Evolutionary conservation across 108 stramenopile species (phyloP).

Genomic region (Licmophora abbreviata): DNA sequence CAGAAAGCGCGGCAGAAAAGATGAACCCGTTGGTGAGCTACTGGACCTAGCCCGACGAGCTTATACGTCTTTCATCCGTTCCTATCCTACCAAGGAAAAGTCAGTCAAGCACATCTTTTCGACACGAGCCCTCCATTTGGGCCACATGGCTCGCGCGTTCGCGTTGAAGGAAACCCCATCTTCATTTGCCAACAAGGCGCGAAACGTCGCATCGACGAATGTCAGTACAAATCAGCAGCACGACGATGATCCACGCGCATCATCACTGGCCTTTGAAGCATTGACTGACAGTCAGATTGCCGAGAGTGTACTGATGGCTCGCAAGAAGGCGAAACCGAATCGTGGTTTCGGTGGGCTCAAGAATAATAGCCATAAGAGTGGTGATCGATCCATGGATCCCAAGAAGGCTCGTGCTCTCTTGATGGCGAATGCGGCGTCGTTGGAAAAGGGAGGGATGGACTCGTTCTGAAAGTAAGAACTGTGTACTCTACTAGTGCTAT

Average conservation of each 20-base stretch:
- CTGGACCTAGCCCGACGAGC: slow-evolving; percentile 61
- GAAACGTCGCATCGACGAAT: slow-evolving; percentile 10
- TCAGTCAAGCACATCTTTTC: slow-evolving; percentile 77
- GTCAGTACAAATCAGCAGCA: slow-evolving; percentile 8
- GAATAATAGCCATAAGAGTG: slow-evolving; percentile 11
- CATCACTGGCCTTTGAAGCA: slow-evolving; percentile 18
- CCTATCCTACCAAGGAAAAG: slow-evolving; percentile 85
- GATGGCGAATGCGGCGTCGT: slow-evolving; percentile 26
- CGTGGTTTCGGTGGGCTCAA: too few species aligned
- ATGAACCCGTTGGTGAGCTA: slow-evolving; percentile 20
- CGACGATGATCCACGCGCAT: slow-evolving; percentile 17
- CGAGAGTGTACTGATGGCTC: not conserved
- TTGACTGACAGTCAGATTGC: slow-evolving; percentile 1
- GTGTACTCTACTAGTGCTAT: not conserved
- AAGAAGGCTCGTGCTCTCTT: slow-evolving; percentile 14
- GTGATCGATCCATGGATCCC: not conserved
- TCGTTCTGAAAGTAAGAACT: slow-evolving; percentile 2
- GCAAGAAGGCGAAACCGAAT: slow-evolving; percentile 1
- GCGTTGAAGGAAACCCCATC: slow-evolving; percentile 82
- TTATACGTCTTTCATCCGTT: slow-evolving; percentile 65
- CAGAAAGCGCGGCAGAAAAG: slow-evolving; percentile 23
- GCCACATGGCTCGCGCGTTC: slow-evolving; percentile 80
- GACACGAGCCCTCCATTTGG: slow-evolving; percentile 72
- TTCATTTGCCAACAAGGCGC: slow-evolving; percentile 36
- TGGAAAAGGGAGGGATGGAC: slow-evolving; percentile 38